Evolutionary conservation across 768 basidiomycete genomes (phyloP).

Genomic region (Phaffia tasmanica): DNA sequence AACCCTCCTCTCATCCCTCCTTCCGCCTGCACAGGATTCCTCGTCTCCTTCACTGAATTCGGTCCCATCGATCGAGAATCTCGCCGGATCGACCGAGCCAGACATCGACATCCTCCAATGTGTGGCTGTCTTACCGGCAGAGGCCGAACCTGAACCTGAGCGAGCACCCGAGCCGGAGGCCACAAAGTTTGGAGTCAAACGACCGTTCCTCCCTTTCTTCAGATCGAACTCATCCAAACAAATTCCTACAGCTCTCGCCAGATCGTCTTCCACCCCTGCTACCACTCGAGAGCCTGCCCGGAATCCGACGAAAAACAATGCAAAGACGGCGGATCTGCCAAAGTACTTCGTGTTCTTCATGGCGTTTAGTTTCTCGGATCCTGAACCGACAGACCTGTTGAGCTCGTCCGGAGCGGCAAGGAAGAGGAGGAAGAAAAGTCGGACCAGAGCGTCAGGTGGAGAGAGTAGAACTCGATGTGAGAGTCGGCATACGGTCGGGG

Average conservation of each 20-base stretch:
- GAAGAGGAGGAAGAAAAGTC: conserved; percentile 15
- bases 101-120: conserved; percentile 21
- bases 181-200: neutral
- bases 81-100: neutral
- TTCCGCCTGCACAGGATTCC: neutral
- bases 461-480: conserved; percentile 1
- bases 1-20: conserved; percentile 3
- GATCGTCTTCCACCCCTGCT: conserved; percentile 12
- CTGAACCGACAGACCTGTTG: neutral
- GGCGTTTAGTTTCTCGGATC: conserved; percentile 20
- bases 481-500: neutral
- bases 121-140: conserved; percentile 18
- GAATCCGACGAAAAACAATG: conserved; percentile 1
- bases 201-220: conserved; percentile 23
- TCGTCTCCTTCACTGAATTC: neutral
- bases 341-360: conserved; percentile 21
- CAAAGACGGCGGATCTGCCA: neutral
- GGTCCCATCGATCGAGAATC: neutral
- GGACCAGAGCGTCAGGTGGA: conserved; percentile 7
- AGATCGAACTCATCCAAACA: conserved; percentile 9
- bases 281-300: neutral
- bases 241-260: neutral
- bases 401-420: conserved; percentile 4
- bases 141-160: neutral
- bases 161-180: neutral